These are phyloP conservation scores for Suillus subaureus DNA, from an alignment of 768 basidiomycete genomes.

Conservation along the genomic window DNA sequence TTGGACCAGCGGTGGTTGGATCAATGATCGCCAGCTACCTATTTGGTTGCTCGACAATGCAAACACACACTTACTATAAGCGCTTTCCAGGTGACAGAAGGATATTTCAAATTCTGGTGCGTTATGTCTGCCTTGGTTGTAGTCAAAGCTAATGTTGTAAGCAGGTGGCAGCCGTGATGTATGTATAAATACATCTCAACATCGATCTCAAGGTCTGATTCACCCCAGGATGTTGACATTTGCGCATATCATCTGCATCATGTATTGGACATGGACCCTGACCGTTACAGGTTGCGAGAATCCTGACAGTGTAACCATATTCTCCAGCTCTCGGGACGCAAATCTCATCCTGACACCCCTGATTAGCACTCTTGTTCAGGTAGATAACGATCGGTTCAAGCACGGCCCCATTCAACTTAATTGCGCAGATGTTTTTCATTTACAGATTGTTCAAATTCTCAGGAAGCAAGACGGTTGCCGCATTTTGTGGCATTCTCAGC, in stretches of 20 bases:
- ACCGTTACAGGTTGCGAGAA: slow-evolving; percentile 4
- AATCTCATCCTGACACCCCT: slow-evolving; percentile 12
- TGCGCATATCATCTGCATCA: slow-evolving; percentile 3
- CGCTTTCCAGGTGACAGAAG: slow-evolving; percentile 4
- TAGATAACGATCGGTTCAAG: not conserved
- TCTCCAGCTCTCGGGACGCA: slow-evolving; percentile 6
- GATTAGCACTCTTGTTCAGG: slow-evolving; percentile 12
- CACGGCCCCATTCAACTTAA: not conserved
- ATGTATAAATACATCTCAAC: not conserved
- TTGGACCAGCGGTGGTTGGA: slow-evolving; percentile 14
- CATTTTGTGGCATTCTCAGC: slow-evolving; percentile 7
- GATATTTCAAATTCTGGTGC: slow-evolving; percentile 6
- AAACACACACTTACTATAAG: slow-evolving; percentile 11
- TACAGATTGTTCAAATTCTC: slow-evolving; percentile 11
- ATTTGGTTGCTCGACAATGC: slow-evolving; percentile 13
- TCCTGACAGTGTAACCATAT: slow-evolving; percentile 11
- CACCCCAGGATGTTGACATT: slow-evolving; percentile 5
- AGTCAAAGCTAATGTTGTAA: not conserved
- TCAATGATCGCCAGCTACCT: slow-evolving; percentile 6
- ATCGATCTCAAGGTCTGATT: not conserved
- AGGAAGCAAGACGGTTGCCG: not conserved
- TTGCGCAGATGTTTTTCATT: slow-evolving; percentile 8
- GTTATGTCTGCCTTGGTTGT: not conserved
- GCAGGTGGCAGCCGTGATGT: slow-evolving; percentile 10
- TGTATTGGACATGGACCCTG: slow-evolving; percentile 12